Base-by-base conservation (phyloP, 192 early-diverging fungal species). In the Coemansia sp. region DNA sequence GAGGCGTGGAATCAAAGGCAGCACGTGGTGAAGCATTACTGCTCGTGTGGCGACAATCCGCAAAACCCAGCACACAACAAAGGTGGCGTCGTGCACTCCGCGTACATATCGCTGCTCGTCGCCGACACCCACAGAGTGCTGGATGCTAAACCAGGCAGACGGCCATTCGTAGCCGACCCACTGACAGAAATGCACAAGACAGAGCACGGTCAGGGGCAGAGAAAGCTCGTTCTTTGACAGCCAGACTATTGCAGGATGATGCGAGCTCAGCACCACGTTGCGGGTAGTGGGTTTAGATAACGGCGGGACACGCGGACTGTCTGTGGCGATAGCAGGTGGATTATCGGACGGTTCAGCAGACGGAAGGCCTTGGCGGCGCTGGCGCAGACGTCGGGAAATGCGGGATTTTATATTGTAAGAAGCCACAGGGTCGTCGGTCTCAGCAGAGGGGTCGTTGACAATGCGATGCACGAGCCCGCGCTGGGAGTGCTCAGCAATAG, bases 31-130 rank as follows among this genome's bases (percentile, higher is more conserved):
- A 82, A 90, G 82, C 52, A 85, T 62, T 10, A 75, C 23, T 0
- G 85, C 84, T 14, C 90, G 85, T 9, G 86, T 58, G 19, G 86
- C 85, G 10, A 89, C 87, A 23, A 89, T 86, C 47, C 79, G 78
- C 12, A 89, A 62, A 24, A 89, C 71, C 88, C 88, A 90, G 68
- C 86, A 86, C 26, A 53, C 54, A 5, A 90, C 82, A 65, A 89
- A 87, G 28, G 78, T 83, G n/a, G 81, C 34, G 58, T 92, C 89
- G 18, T 86, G 64, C 7, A 34, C 38, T 16, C 89, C 88, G 32
- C 76, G 67, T 28, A 73, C 71, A 21, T 61, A 79, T 21, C 57
- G 32, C 25, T 23, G 26, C 14, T 48, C 44, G 30, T 44, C 51
- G 7, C 57, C 62, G 23, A 31, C 25, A 7, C 22, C 49, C 9